Percentiles rank a stretch among this genome's conserved stretches.
These are phyloP conservation scores for Dictyostelium citrinum DNA, from an alignment of 78 protist genomes.

Conservation along the genomic window DNA sequence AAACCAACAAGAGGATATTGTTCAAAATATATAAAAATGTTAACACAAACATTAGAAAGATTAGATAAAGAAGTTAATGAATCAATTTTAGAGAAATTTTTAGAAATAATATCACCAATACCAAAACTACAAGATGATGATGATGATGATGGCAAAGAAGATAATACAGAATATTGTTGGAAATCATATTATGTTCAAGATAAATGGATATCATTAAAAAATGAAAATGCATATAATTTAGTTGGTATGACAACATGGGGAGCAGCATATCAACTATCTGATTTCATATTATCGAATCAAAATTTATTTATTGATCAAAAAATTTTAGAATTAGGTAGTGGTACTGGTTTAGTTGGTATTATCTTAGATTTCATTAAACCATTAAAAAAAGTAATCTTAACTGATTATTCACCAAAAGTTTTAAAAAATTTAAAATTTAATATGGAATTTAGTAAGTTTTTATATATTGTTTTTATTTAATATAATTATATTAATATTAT, in stretches of 20 bases:
- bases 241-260: constrained; percentile 82
- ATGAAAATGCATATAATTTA: constrained; percentile 31
- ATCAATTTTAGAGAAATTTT: constrained; percentile 13
- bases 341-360: constrained; percentile 44
- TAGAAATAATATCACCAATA: background rate
- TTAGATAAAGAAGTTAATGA: constrained; percentile 38
- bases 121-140: background rate
- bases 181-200: constrained; percentile 40
- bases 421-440: constrained; percentile 51
- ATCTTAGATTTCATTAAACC: background rate
- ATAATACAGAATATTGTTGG: background rate
- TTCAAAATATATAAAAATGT: constrained; percentile 10
- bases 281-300: constrained; percentile 27
- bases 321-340: constrained; percentile 51
- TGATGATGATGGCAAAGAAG: background rate
- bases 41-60: constrained; percentile 15
- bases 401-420: constrained; percentile 66
- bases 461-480: background rate
- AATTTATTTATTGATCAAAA: background rate
- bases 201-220: constrained; percentile 41
- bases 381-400: constrained; percentile 17
- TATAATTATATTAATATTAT: background rate
- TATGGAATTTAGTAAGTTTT: constrained; percentile 33
- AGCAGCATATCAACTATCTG: constrained; percentile 51
- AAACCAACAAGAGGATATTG: constrained; percentile 32